Evolutionary conservation across 805 yeast species (phyloP).

Genomic region (Yamadazyma olivae): DNA sequence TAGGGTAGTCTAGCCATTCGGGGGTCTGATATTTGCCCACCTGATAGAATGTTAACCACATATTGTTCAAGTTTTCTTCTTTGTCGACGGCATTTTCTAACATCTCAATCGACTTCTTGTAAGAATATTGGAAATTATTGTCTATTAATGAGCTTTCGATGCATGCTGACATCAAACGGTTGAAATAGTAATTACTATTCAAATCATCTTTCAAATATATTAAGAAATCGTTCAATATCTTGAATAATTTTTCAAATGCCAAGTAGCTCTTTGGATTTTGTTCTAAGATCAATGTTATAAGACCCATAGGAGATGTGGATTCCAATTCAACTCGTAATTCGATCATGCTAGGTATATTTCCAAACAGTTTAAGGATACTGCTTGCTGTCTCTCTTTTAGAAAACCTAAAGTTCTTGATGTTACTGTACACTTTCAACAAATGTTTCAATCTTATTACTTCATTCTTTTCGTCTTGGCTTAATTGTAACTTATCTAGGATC

Average conservation of each 20-base stretch:
- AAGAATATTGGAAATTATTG: constrained; percentile 60
- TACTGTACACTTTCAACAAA: constrained; percentile 32
- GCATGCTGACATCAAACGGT: constrained; percentile 44
- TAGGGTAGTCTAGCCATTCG: constrained; percentile 22
- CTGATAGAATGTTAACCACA: constrained; percentile 76
- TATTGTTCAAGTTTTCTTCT: constrained; percentile 19
- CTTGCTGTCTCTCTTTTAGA: constrained; percentile 24
- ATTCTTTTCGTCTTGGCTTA: constrained; percentile 2
- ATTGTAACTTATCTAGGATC: constrained; percentile 19
- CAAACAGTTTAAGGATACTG: constrained; percentile 27
- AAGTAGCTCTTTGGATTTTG: constrained; percentile 51
- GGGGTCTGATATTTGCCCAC: constrained; percentile 52
- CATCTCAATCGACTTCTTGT: constrained; percentile 36
- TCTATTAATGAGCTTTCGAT: constrained; percentile 67
- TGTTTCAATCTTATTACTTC: constrained; percentile 22
- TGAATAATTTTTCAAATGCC: constrained; percentile 39
- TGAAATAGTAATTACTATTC: constrained; percentile 17
- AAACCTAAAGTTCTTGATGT: constrained; percentile 35
- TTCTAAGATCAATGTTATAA: constrained; percentile 47
- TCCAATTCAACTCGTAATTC: constrained; percentile 10
- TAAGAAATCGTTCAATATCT: constrained; percentile 39
- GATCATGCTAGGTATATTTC: constrained; percentile 12
- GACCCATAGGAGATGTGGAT: constrained; percentile 24
- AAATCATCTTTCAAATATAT: constrained; percentile 31
- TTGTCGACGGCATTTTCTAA: constrained; percentile 15